Percentiles rank a stretch among this genome's conserved stretches.
Evolutionary conservation across 2,329 filamentous ascomycete genomes (phyloP).

Genomic region (Aspergillus sergii): DNA sequence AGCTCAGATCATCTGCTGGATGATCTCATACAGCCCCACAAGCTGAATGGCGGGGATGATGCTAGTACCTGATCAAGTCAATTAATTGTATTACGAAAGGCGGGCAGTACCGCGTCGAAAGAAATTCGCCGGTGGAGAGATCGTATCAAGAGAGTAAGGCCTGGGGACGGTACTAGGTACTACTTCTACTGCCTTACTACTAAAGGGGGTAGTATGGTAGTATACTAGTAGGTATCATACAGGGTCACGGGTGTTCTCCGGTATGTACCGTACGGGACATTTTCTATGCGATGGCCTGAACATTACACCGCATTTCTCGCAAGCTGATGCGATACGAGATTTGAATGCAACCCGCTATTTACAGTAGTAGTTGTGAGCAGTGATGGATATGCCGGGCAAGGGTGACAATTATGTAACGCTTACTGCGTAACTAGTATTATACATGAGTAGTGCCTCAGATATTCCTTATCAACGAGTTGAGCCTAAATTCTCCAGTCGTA

Average conservation of each 20-base stretch:
- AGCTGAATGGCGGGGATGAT: background rate
- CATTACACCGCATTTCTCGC: background rate
- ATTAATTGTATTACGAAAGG: background rate
- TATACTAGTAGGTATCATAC: background rate
- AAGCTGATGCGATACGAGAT: background rate
- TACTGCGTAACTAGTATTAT: background rate
- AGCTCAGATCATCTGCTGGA: background rate
- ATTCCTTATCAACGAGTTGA: background rate
- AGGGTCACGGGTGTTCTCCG: background rate
- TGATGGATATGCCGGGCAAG: background rate
- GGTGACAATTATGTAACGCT: background rate
- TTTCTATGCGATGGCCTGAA: background rate
- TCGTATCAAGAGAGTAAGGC: background rate
- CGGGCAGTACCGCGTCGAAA: background rate
- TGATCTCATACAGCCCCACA: constrained; percentile 2
- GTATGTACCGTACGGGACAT: background rate
- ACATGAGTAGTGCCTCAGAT: background rate
- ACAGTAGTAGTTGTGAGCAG: background rate
- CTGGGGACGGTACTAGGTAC: background rate
- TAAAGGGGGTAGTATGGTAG: no score
- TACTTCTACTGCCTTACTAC: background rate
- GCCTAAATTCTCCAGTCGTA: background rate
- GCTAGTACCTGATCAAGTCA: background rate
- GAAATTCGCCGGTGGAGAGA: background rate
- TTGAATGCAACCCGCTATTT: background rate